Base-by-base conservation (phyloP, 148 eudicot species). In the Persicaria tinctoria region DNA sequence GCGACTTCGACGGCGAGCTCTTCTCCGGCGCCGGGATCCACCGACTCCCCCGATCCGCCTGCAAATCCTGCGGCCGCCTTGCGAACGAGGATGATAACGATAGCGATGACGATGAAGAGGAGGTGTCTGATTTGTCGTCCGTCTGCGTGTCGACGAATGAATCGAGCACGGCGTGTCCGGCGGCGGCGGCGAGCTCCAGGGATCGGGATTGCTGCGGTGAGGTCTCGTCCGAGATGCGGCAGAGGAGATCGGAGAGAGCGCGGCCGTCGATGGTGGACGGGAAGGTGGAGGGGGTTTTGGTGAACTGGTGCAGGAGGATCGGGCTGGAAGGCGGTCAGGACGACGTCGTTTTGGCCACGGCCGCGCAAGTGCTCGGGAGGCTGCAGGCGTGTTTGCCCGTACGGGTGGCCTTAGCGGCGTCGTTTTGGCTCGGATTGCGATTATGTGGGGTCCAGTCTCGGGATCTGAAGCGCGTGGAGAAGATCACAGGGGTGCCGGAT, bases 401-500 rank as follows among this genome's bases (percentile, higher is more conserved):
- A 23, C 81, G 89, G 0, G 88, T 87, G 3, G 63, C 77, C 7
- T 53, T 89, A 51, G 87, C 89, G 78, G 77, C 91, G 45, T 76
- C 87, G 62, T 74, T 89, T 74, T 89, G 93, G 93, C 70, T 81
- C 1, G 86, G 88, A 8, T 51, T 89, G 60, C 77, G 86, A 64
- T 74, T 83, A 13, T 70, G 76, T 9, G 74, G 77, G 13, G 80
- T 54, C 50, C 74, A 85, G 78, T 81, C 80, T 84, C 84, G 80
- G 49, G 70, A 74, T 16, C 71, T 87, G 70, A 86, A 77, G 73
- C 68, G 80, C 77, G 76, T 89, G 44, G 91, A 89, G 83, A 83
- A 86, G 77, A 55, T 86, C 8, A 82, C 93, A 14, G 89, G 93
- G 8, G 91, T 89, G 77, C 89, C 89, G 41, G 89, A 81, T 45